Evolutionary conservation across 23 red algal species (phyloP), one percentile per base, ranked within the genome.

Genomic region (Agarophyton chilense): DNA sequence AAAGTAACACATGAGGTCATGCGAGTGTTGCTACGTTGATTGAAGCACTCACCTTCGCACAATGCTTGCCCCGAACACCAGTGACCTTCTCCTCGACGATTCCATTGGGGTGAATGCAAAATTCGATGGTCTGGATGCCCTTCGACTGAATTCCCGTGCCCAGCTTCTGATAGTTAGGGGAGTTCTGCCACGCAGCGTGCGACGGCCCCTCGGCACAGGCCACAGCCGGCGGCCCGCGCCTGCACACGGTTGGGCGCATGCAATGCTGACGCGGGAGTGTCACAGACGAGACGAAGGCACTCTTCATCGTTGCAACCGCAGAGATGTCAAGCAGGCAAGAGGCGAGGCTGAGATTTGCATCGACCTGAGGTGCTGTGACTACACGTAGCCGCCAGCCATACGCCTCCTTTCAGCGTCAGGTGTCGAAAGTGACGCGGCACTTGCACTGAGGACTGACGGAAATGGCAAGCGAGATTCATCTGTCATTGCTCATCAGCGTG

Each of bases 81-180:
- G 67, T 72, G 22, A 88, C 83, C 51, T 58, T 88, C 54, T 88
- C 83, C 68, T 88, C 83, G 50, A 88, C 62, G n/a, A 54, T 63
- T 25, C 83, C 83, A 33, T 77, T 66, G 0, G 45, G 83, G 4
- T 50, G 45, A 42, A 88, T 88, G 11, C 6, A 43, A 26, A 88
- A 88, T 35, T 88, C 83, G 40, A 88, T 88, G 17, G 39, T 53
- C 29, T 88, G 83, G 4, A 88, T 57, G 14, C 71, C 67, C 51
- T 77, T 75, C 14, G 83, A 40, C 29, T 73, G 67, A n/a, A 88
- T 44, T 26, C 61, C 64, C 11, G 41, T 52, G 8, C 65, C 65
- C 58, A 66, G 64, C 34, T 18, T 40, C 4, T 70, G 10, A 22
- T 70, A 70, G 64, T 70, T 70, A 9, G 64, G 64, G 4, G 34